Base-by-base conservation (phyloP, 192 early-diverging fungal genomes). In the Podila verticillata region DNA sequence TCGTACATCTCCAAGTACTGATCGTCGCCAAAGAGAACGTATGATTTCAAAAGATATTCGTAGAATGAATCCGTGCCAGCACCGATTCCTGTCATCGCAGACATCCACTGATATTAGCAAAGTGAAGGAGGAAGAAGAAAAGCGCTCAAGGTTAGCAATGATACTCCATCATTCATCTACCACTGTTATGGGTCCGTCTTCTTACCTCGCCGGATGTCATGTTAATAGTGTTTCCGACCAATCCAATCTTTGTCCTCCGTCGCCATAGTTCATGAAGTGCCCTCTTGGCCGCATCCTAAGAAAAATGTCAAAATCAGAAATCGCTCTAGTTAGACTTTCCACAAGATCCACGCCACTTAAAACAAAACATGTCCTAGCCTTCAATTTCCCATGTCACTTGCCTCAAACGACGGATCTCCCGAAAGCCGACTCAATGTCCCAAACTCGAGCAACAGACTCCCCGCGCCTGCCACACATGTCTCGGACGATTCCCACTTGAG, bases 51-150 rank as follows among this genome's bases (percentile, higher is more conserved):
- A 29, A 97, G 80, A 70, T 99, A 99, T 84, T 97, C 96, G 75
- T 92, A 97, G 39, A 95, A 91, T 12, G 95, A 96, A 82, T 99
- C 97, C 15, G 94, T 89, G 48, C 96, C 97, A 9, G 96, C 96
- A 31, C 97, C 93, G 8, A 95, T 90, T 20, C 93, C 91, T 19
- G 94, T 85, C 35, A 91, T 86, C 20, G 82, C 68, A 32, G 92
- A 85, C 35, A 91, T 83, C 97, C 95, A 97, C 63, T 92, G 72
- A n/a, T 17, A 26, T 28, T 58, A 29, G 13, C 39, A 26, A 64
- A 62, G 35, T 9, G 61, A 36, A 44, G 13, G 5, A 0, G n/a
- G 17, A 2, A 44, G 10, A 34, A 31, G 6, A 29, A n/a, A 9
- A 36, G 61, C 2, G n/a, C 17, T 10, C 39, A 44, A 7, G 39